Evolutionary conservation across 495 filamentous ascomycete genomes (phyloP).

Genomic region (Trichocladium antarcticum): DNA sequence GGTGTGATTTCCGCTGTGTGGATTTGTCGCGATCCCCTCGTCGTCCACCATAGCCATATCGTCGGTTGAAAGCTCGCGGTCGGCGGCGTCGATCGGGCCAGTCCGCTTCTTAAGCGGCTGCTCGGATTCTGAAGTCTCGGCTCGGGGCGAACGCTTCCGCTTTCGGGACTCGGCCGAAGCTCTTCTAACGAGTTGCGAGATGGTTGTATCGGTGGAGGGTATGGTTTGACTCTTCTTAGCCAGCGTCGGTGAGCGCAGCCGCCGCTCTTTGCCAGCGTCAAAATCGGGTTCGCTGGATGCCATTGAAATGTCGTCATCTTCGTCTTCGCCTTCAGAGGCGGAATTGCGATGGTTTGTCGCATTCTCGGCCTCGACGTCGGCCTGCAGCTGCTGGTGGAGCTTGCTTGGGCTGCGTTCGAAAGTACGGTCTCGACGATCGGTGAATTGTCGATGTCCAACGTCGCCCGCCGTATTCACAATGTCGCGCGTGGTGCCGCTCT

Average conservation of each 20-base stretch:
- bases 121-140: slow-evolving; percentile 36
- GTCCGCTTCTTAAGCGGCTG: slow-evolving; percentile 50
- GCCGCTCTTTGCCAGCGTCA: slow-evolving; percentile 13
- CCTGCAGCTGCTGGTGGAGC: slow-evolving; percentile 40
- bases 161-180: slow-evolving; percentile 37
- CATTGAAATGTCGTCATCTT: slow-evolving; percentile 27
- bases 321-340: slow-evolving; percentile 37
- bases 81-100: slow-evolving; percentile 33
- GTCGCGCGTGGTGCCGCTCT: slow-evolving; percentile 53
- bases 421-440: slow-evolving; percentile 24
- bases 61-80: slow-evolving; percentile 24
- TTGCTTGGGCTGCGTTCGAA: slow-evolving; percentile 59
- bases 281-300: slow-evolving; percentile 26
- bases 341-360: slow-evolving; percentile 31
- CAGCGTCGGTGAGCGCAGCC: slow-evolving; percentile 15
- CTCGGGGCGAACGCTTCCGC: slow-evolving; percentile 39
- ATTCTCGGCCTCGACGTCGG: slow-evolving; percentile 26
- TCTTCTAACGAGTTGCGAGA: slow-evolving; percentile 7
- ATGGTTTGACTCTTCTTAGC: slow-evolving; percentile 21
- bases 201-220: slow-evolving; percentile 11
- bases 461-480: slow-evolving; percentile 39
- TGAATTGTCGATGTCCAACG: slow-evolving; percentile 25
- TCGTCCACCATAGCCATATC: slow-evolving; percentile 36
- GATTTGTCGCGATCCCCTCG: slow-evolving; percentile 31
- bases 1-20: slow-evolving; percentile 32